Evolutionary conservation across 768 basidiomycete species (phyloP).

Genomic region (Fomitopsis serialis): DNA sequence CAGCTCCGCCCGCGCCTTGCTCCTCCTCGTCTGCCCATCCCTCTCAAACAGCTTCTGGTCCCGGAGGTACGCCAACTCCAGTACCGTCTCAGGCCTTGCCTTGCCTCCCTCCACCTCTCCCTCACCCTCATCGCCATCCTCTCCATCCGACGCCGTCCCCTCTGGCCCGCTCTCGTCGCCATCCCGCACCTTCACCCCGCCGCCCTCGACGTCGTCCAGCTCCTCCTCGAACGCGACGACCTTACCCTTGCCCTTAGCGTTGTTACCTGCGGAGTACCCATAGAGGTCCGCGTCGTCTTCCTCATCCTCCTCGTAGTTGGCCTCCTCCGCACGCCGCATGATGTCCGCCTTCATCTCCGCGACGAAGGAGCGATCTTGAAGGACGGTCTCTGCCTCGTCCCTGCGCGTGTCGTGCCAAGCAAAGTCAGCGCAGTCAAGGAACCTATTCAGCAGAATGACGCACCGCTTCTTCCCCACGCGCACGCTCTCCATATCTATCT

Average conservation of each 20-base stretch:
- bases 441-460: constrained; percentile 12
- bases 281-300: constrained; percentile 29
- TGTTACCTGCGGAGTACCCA: constrained; percentile 20
- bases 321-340: constrained; percentile 65
- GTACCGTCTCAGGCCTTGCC: constrained; percentile 43
- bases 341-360: constrained; percentile 82
- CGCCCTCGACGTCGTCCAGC: constrained; percentile 34
- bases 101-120: constrained; percentile 10
- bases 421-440: background rate
- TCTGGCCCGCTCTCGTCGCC: constrained; percentile 45
- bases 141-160: constrained; percentile 25
- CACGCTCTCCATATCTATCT: constrained; percentile 57
- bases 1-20: constrained; percentile 62
- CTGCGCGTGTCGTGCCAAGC: constrained; percentile 23
- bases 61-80: constrained; percentile 74
- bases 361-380: constrained; percentile 55
- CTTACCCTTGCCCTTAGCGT: constrained; percentile 17
- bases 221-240: constrained; percentile 50
- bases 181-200: constrained; percentile 51
- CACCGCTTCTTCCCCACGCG: constrained; percentile 64
- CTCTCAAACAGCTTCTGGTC: constrained; percentile 75
- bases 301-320: constrained; percentile 59
- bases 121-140: constrained; percentile 28
- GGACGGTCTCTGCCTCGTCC: constrained; percentile 37
- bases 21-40: constrained; percentile 65